Percentiles rank a stretch among this genome's conserved stretches.
Conservation (phyloP, 345 rosid species). For the Linum tenue region DNA sequence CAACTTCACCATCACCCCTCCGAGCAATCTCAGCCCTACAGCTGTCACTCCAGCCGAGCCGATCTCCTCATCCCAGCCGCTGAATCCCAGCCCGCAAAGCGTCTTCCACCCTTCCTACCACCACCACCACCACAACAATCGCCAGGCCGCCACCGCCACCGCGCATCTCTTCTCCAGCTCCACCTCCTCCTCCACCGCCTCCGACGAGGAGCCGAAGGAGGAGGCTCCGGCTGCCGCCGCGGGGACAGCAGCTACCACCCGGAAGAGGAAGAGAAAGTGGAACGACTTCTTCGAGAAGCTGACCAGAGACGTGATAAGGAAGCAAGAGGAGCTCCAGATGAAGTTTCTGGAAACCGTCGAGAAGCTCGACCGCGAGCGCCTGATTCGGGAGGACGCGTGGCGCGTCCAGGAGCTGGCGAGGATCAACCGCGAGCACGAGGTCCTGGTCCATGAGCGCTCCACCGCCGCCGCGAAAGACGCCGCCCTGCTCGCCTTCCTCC, state of each 20-base stretch:
- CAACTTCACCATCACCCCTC: not conserved
- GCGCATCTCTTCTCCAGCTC: slow-evolving; percentile 24
- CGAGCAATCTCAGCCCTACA: slow-evolving; percentile 1
- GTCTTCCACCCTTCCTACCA: slow-evolving; percentile 19
- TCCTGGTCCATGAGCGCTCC: slow-evolving; percentile 61
- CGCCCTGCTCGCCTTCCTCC: slow-evolving; percentile 63
- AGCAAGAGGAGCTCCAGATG: slow-evolving; percentile 64
- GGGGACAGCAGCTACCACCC: not conserved
- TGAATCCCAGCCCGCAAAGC: slow-evolving; percentile 13
- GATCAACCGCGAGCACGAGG: slow-evolving; percentile 50
- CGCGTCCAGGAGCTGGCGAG: slow-evolving; percentile 50
- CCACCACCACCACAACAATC: slow-evolving; percentile 3
- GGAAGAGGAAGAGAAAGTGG: slow-evolving; percentile 57
- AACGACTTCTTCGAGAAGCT: slow-evolving; percentile 45
- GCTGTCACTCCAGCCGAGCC: slow-evolving; percentile 11
- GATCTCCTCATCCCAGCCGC: slow-evolving; percentile 18
- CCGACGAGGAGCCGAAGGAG: slow-evolving; percentile 25
- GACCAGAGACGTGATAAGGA: slow-evolving; percentile 54
- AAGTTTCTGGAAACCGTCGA: slow-evolving; percentile 60
- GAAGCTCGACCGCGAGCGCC: slow-evolving; percentile 52
- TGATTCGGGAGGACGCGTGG: slow-evolving; percentile 66
- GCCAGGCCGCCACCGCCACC: not conserved
- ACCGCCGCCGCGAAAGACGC: slow-evolving; percentile 65
- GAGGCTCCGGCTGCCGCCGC: not conserved
- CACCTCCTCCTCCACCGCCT: slow-evolving; percentile 32